Base-by-base conservation (phyloP, 225 moss, liverwort and hornwort species). In the Rhytidiadelphus loreus region DNA sequence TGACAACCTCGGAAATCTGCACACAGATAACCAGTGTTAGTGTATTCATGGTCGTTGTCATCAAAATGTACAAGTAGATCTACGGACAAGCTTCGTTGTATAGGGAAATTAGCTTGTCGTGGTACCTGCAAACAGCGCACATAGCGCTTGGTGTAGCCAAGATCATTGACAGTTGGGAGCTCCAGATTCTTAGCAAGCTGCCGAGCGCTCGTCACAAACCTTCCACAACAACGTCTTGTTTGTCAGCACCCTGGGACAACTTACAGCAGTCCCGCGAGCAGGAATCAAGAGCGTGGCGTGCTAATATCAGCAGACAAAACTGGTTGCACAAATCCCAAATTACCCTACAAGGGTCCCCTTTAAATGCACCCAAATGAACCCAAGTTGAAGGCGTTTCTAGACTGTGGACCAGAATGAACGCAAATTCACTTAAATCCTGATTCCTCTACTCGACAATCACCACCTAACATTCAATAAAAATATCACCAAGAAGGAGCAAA, bases 1-100 rank as follows among this genome's bases (percentile, higher is more conserved):
- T 99, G 18, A 99, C 99, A 62, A 99, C 99, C 92, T 99, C 99
- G n/a, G 99, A 99, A 46, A 99, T 99, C 99, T 99, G 95, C 84
- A 92, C 70, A 73, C 26, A 83, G 46, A 66, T 50, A 39, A 83
- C 16, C 16, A 87, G 55, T 56, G 7, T 89, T 61, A 89, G 68
- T 68, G 55, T 46, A 33, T 19, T 33, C 22, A 43, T 17, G 23
- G 43, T 44, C 16, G 30, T 55, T 53, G 13, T 56, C 75, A 70
- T 33, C n/a, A 68, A 75, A 90, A 91, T 33, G 93, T 89, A 80
- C 8, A 86, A 76, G 89, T 92, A 62, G 15, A 89, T 82, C 85
- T 87, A 25, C 62, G 82, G 35, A 23, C 39, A 73, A 83, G 37
- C 83, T 78, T 61, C 57, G 33, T 37, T 71, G 5, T 59, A 58